Percentiles rank a stretch among this genome's conserved stretches.
These are phyloP conservation scores for Tricholoma hemisulphureum DNA, from an alignment of 768 basidiomycete species.

Conservation along the genomic window DNA sequence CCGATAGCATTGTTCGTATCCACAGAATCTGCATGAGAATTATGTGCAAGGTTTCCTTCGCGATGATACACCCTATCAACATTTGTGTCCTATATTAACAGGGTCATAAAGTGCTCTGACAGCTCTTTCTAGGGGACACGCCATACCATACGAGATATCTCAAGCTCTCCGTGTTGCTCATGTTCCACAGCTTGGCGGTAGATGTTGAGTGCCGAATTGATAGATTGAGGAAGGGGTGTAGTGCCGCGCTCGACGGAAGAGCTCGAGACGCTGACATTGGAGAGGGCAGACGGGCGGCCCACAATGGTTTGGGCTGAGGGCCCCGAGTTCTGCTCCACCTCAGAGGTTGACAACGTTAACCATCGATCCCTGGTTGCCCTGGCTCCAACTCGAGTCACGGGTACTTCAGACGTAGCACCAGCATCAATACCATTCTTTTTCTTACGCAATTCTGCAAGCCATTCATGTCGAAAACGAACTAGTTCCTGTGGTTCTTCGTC, in stretches of 20 bases:
- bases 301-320: conserved; percentile 19
- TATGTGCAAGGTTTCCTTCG: conserved; percentile 44
- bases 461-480: conserved; percentile 65
- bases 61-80: conserved; percentile 71
- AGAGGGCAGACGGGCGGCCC: conserved; percentile 14
- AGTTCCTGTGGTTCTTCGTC: conserved; percentile 61
- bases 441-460: conserved; percentile 63
- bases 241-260: conserved; percentile 25
- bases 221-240: conserved; percentile 29
- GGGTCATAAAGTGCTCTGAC: conserved; percentile 1
- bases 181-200: conserved; percentile 70
- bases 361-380: not conserved
- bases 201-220: conserved; percentile 54
- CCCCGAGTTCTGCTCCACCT: conserved; percentile 6
- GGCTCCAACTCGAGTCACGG: not conserved
- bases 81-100: conserved; percentile 49
- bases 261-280: conserved; percentile 16
- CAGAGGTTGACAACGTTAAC: not conserved
- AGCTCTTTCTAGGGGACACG: not conserved
- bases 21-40: not conserved
- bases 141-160: conserved; percentile 69
- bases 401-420: not conserved
- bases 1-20: conserved; percentile 19
- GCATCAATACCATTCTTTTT: conserved; percentile 25
- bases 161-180: conserved; percentile 73